Evolutionary conservation across 2,329 filamentous ascomycete genomes (phyloP).

Genomic region (Emmonsiellopsis sp.): DNA sequence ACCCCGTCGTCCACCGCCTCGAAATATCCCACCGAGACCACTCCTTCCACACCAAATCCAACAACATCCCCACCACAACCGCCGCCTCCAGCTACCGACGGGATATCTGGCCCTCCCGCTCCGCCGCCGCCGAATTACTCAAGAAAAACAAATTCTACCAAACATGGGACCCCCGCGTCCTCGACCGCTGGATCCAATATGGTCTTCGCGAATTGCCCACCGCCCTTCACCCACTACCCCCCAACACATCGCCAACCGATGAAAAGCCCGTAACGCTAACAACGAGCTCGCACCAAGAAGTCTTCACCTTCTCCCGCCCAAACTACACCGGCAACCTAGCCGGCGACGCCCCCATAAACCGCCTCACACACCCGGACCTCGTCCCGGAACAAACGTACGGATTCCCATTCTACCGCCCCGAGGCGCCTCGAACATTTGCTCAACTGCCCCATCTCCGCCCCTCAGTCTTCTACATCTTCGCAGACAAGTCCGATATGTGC

Average conservation of each 20-base stretch:
- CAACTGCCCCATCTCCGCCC: conserved; percentile 37
- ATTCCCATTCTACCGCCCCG: conserved; percentile 38
- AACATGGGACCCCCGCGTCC: conserved; percentile 70
- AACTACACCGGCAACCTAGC: conserved; percentile 52
- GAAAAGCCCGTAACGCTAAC: conserved; percentile 54
- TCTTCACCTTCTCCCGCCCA: conserved; percentile 45
- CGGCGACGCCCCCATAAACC: conserved; percentile 27
- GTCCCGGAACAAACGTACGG: conserved; percentile 21
- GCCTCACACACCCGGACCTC: conserved; percentile 39
- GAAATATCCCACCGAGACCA: conserved; percentile 37
- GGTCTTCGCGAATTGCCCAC: conserved; percentile 72
- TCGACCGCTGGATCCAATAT: conserved; percentile 63
- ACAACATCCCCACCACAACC: conserved; percentile 28
- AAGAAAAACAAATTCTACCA: conserved; percentile 65
- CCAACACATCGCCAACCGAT: conserved; percentile 38
- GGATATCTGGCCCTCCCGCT: conserved; percentile 72
- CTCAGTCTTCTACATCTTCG: conserved; percentile 39
- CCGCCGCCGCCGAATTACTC: conserved; percentile 60
- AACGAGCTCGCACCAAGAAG: conserved; percentile 83
- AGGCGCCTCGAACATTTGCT: conserved; percentile 29
- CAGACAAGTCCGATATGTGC: conserved; percentile 34
- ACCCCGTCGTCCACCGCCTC: conserved; percentile 62
- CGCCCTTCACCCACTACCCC: conserved; percentile 24
- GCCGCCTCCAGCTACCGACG: conserved; percentile 60
- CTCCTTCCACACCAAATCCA: conserved; percentile 13